These are phyloP conservation scores for Floccularia luteovirens DNA, from an alignment of 768 basidiomycete species.

Conservation along the genomic window DNA sequence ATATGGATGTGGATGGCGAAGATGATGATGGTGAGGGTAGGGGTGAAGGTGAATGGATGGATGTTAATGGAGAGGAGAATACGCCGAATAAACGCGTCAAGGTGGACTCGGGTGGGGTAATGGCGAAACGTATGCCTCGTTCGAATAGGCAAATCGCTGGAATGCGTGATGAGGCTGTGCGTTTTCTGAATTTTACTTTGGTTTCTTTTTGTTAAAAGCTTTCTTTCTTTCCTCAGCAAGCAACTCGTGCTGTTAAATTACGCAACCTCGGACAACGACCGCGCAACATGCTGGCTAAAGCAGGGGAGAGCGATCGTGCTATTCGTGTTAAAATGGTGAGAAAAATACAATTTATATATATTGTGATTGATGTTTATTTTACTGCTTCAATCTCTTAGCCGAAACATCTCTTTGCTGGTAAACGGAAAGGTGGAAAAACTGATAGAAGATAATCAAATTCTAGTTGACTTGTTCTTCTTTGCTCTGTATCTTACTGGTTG, in stretches of 20 bases:
- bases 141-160: conserved; percentile 74
- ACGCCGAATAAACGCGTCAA: conserved; percentile 56
- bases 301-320: conserved; percentile 82
- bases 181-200: conserved; percentile 15
- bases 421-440: conserved; percentile 81
- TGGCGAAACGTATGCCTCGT: conserved; percentile 49
- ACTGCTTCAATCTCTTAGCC: conserved; percentile 39
- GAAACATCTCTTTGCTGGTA: conserved; percentile 81
- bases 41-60: conserved; percentile 35
- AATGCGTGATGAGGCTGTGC: conserved; percentile 66
- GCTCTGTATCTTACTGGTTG: conserved; percentile 8
- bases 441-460: conserved; percentile 55
- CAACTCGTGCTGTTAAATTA: conserved; percentile 68
- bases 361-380: conserved; percentile 4
- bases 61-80: conserved; percentile 43
- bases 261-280: conserved; percentile 83
- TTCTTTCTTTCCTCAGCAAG: conserved; percentile 46
- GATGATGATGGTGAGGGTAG: conserved; percentile 39
- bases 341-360: conserved; percentile 6
- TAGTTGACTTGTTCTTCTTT: conserved; percentile 3
- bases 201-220: conserved; percentile 2
- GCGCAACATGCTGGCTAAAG: conserved; percentile 84
- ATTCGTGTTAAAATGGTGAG: conserved; percentile 80
- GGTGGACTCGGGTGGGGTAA: conserved; percentile 50
- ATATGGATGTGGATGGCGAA: conserved; percentile 52